These are phyloP conservation scores for Nissolia schottii DNA, from an alignment of 306 rosid species.

Conservation along the genomic window DNA sequence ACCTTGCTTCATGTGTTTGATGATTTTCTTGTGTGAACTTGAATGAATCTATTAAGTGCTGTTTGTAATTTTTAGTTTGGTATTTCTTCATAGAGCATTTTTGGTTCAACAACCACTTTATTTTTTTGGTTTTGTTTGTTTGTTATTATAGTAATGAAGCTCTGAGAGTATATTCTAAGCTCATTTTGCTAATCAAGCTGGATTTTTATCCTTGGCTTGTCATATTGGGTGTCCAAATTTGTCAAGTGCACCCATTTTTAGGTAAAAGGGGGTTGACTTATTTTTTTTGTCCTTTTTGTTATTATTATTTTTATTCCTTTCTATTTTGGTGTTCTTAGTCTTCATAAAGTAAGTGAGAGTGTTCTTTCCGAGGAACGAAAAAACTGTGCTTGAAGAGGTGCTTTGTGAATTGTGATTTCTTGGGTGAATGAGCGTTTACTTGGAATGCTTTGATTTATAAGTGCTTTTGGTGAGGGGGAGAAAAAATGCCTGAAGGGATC, in stretches of 20 bases:
- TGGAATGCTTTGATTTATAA: constrained; percentile 16
- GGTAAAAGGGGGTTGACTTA: constrained; percentile 40
- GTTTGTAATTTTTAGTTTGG: neutral
- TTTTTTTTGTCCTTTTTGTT: neutral
- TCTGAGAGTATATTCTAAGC: constrained; percentile 17
- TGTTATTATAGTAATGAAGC: neutral
- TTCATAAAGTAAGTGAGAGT: neutral
- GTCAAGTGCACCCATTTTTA: constrained; percentile 22
- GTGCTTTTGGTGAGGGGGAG: constrained; percentile 3
- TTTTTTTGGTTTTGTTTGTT: too few species aligned
- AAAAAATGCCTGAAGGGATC: constrained; percentile 51
- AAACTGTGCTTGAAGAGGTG: constrained; percentile 26
- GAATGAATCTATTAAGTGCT: neutral
- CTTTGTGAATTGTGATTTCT: constrained; percentile 26
- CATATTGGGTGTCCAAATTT: constrained; percentile 18
- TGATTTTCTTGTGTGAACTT: too few species aligned
- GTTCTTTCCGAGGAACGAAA: neutral
- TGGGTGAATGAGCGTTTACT: constrained; percentile 17
- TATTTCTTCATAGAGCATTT: constrained; percentile 5
- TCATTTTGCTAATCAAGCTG: constrained; percentile 24
- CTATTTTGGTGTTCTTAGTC: neutral
- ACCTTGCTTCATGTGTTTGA: constrained; percentile 12
- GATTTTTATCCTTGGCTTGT: constrained; percentile 7
- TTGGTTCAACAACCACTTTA: neutral
- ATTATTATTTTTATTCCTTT: too few species aligned